These are phyloP conservation scores for Linnemannia schmuckeri DNA, from an alignment of 192 early-diverging fungal species.

Conservation along the genomic window DNA sequence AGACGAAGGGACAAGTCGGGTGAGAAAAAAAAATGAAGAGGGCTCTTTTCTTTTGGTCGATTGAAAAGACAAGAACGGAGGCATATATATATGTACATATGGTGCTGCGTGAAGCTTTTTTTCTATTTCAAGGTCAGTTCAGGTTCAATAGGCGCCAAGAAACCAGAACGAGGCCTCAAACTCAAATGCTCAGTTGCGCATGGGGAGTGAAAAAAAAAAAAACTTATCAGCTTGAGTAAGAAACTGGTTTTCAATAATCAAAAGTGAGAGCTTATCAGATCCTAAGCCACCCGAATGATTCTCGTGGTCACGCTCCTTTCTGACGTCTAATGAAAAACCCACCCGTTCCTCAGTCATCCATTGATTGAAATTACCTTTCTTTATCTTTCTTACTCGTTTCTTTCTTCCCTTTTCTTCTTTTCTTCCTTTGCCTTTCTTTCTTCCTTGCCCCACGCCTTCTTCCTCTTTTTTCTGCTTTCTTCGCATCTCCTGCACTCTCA, in stretches of 20 bases:
- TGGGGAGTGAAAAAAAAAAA: not conserved
- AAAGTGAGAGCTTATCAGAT: conserved; percentile 19
- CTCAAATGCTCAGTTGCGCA: not conserved
- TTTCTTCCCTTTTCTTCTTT: not conserved
- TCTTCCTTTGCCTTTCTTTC: not conserved
- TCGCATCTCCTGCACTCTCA: not conserved
- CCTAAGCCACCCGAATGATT: conserved; percentile 23
- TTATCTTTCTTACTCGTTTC: not conserved
- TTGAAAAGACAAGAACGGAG: not conserved
- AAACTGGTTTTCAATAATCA: not conserved
- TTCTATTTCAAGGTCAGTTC: not conserved
- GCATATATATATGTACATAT: not conserved
- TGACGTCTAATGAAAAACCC: not conserved
- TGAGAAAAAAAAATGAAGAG: not conserved
- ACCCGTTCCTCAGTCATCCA: not conserved
- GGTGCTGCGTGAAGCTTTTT: not conserved
- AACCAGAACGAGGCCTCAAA: not conserved
- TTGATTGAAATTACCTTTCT: not conserved
- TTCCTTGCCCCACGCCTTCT: not conserved
- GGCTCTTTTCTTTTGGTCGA: not conserved
- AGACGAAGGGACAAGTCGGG: not conserved
- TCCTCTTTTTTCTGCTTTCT: not conserved
- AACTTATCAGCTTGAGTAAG: not conserved
- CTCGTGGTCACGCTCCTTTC: not conserved
- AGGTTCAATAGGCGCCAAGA: conserved; percentile 1